These are phyloP conservation scores for Stereum hirsutum DNA, from an alignment of 1,284 basidiomycete species.

Conservation along the genomic window DNA sequence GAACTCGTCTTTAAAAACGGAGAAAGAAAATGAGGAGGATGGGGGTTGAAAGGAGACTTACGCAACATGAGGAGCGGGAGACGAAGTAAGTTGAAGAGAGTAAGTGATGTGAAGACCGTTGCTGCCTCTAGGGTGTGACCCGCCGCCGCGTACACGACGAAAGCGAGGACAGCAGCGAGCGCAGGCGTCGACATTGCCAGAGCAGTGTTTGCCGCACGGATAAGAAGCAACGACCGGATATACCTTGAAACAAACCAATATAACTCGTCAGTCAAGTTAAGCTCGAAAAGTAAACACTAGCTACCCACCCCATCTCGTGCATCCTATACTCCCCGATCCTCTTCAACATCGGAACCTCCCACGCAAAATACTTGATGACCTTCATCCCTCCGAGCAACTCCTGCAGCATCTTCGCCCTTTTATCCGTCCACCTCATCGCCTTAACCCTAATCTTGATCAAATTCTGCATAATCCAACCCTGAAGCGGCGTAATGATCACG, in stretches of 20 bases:
- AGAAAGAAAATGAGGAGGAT: neutral
- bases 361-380: conserved; percentile 86
- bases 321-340: conserved; percentile 64
- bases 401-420: conserved; percentile 74
- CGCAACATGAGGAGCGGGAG: conserved; percentile 72
- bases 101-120: conserved; percentile 74
- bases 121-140: conserved; percentile 64
- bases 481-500: conserved; percentile 53
- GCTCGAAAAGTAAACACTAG: neutral
- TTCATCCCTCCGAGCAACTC: conserved; percentile 83
- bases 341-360: conserved; percentile 67
- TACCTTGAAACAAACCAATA: conserved; percentile 25
- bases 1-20: too few relatives aligned
- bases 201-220: conserved; percentile 64
- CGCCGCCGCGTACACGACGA: conserved; percentile 71
- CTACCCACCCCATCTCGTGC: conserved; percentile 58
- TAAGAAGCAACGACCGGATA: conserved; percentile 67
- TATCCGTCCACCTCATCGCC: conserved; percentile 89
- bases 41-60: conserved; percentile 24
- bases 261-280: neutral
- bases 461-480: conserved; percentile 66
- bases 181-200: conserved; percentile 68
- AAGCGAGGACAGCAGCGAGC: conserved; percentile 79
- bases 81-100: conserved; percentile 72
- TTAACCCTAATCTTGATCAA: conserved; percentile 67